A percentile compares a stretch with the other conserved stretches of the same genome.
phyloP scores from a whole-genome alignment of 345 rosid species.

The Trapa incisa region DNA sequence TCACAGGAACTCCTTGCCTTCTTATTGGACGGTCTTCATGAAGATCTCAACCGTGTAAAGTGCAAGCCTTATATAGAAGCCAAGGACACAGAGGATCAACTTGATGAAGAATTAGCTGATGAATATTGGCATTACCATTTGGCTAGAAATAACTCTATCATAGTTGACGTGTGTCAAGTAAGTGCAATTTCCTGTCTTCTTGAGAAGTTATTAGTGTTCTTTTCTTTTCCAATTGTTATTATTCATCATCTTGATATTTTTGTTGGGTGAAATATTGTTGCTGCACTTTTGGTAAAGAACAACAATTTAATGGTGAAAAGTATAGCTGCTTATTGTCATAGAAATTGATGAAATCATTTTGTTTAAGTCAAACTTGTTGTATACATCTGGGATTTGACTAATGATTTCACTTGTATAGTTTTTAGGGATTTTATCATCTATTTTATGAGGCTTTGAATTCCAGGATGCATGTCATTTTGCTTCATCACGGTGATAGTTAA shows the following conservation, averaged over 20 bases:
- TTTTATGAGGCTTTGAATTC: no score
- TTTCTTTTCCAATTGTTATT: not conserved
- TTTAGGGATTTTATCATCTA: no score
- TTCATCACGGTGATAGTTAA: no score
- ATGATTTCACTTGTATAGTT: no score
- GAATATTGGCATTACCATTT: conserved; percentile 85
- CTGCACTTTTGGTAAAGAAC: not conserved
- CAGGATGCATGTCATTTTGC: no score
- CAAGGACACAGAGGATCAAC: conserved; percentile 74
- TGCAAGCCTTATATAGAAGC: conserved; percentile 82
- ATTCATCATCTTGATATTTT: not conserved
- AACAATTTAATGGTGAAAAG: no score
- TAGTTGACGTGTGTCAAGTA: conserved; percentile 87
- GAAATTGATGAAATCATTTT: no score
- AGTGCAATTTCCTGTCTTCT: conserved; percentile 20
- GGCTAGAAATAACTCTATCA: conserved; percentile 85
- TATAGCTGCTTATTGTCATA: no score
- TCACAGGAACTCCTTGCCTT: conserved; percentile 87
- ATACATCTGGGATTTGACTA: no score
- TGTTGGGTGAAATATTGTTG: not conserved
- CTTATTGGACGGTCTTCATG: conserved; percentile 95
- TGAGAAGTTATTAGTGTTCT: not conserved
- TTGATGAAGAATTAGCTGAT: conserved; percentile 84
- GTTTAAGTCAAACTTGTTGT: no score
- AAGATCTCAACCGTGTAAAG: conserved; percentile 91